Evolutionary conservation across 306 rosid genomes (phyloP).

Genomic region (Citrullus colocynthis): DNA sequence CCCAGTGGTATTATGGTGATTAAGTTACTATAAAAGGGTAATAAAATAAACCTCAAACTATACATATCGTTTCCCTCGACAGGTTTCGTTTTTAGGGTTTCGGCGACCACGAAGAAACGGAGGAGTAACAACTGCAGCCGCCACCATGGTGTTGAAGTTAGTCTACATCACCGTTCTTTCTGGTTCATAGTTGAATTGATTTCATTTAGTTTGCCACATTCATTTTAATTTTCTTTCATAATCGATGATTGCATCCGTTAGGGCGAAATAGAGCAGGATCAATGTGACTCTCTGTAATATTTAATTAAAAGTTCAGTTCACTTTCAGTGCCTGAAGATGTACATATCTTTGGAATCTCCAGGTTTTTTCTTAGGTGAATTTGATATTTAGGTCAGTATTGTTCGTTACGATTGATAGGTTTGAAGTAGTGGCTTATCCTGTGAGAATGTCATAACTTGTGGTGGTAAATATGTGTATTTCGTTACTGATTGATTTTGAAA

Average conservation of each 20-base stretch:
- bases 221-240: too few species aligned
- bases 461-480: neutral
- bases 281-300: neutral
- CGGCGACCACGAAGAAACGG: neutral
- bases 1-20: neutral
- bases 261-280: neutral
- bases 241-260: neutral
- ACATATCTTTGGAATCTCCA: neutral
- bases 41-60: neutral
- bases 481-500: neutral
- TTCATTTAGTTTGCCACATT: neutral
- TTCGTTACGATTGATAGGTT: neutral
- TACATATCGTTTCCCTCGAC: neutral
- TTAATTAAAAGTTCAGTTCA: neutral
- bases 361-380: neutral
- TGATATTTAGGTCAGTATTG: neutral
- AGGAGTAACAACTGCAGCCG: constrained; percentile 2
- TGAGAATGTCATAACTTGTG: neutral
- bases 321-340: neutral
- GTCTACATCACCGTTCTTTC: neutral
- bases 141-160: constrained; percentile 8
- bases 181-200: neutral
- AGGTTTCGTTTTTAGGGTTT: neutral
- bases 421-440: neutral
- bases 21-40: neutral